Percentiles rank a stretch among this genome's conserved stretches.
phyloP scores from a whole-genome alignment of 2,329 filamentous ascomycete species.

The Microdochium trichocladiopsis region DNA sequence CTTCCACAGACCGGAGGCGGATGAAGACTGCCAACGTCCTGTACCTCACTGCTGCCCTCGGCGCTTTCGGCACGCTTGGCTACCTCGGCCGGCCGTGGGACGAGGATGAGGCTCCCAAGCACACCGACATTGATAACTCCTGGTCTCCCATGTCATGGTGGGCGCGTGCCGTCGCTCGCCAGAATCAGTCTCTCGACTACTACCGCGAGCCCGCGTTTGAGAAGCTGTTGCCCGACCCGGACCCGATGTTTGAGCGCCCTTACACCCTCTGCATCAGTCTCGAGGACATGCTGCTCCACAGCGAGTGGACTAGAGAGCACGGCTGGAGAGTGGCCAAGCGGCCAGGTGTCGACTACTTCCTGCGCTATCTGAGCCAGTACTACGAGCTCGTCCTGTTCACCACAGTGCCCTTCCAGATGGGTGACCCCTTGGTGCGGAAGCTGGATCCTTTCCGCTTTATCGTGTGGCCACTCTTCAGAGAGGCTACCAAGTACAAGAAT shows the following conservation, averaged over 20 bases:
- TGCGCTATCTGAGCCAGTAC: conserved; percentile 94
- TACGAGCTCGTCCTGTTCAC: conserved; percentile 98
- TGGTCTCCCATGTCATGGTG: conserved; percentile 74
- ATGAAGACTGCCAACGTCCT: conserved; percentile 69
- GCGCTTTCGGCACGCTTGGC: conserved; percentile 49
- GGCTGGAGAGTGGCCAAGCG: conserved; percentile 95
- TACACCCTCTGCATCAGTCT: conserved; percentile 90
- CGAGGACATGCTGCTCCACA: conserved; percentile 91
- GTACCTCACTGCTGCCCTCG: conserved; percentile 54
- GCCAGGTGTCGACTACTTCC: conserved; percentile 92
- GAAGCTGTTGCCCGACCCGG: conserved; percentile 79
- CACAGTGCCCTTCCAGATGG: conserved; percentile 74
- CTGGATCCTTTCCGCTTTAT: conserved; percentile 93
- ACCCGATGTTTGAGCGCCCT: conserved; percentile 73
- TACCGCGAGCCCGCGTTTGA: conserved; percentile 95
- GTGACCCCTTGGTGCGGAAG: conserved; percentile 84
- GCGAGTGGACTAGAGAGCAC: conserved; percentile 88
- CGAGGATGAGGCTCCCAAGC: conserved; percentile 61
- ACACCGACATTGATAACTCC: conserved; percentile 70
- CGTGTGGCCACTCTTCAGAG: conserved; percentile 88
- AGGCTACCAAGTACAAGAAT: conserved; percentile 95
- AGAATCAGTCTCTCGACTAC: conserved; percentile 73
- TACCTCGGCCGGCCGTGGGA: conserved; percentile 91
- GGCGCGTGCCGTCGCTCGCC: conserved; percentile 68
- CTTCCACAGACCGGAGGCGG: conserved; percentile 79